Conservation (phyloP, 495 filamentous ascomycete species). For the Penicillium fimorum region DNA sequence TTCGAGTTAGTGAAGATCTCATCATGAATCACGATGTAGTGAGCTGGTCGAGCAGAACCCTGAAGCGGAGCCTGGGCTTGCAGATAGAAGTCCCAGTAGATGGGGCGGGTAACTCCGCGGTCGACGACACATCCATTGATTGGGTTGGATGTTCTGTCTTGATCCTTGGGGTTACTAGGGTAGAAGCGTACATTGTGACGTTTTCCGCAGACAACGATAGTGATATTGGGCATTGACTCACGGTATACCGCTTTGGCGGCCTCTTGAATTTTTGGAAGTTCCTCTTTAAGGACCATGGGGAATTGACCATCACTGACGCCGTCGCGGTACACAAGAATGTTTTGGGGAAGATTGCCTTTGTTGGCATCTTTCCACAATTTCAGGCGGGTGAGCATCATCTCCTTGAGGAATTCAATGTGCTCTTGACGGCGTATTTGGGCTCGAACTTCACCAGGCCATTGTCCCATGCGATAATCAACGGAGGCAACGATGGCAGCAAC, state of each 20-base stretch:
- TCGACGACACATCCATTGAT: conserved; percentile 75
- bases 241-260: conserved; percentile 56
- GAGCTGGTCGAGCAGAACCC: conserved; percentile 72
- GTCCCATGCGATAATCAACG: conserved; percentile 54
- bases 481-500: conserved; percentile 75
- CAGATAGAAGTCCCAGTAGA: conserved; percentile 75
- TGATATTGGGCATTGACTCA: conserved; percentile 39
- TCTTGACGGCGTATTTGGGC: conserved; percentile 57
- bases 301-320: conserved; percentile 85
- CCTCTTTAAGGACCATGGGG: conserved; percentile 47
- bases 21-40: conserved; percentile 71
- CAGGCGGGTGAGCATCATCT: conserved; percentile 58
- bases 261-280: conserved; percentile 50
- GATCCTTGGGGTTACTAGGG: conserved; percentile 53
- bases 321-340: conserved; percentile 81
- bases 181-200: conserved; percentile 90
- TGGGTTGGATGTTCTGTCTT: conserved; percentile 56
- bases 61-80: conserved; percentile 77
- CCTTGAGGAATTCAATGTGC: conserved; percentile 53
- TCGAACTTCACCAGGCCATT: conserved; percentile 66
- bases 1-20: conserved; percentile 56
- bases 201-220: conserved; percentile 61
- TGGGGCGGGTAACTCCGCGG: conserved; percentile 69
- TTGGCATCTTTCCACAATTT: conserved; percentile 51
- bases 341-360: conserved; percentile 54